Evolutionary conservation across 2,329 filamentous ascomycete species (phyloP).

Genomic region (Tolypocladium pustulatum): DNA sequence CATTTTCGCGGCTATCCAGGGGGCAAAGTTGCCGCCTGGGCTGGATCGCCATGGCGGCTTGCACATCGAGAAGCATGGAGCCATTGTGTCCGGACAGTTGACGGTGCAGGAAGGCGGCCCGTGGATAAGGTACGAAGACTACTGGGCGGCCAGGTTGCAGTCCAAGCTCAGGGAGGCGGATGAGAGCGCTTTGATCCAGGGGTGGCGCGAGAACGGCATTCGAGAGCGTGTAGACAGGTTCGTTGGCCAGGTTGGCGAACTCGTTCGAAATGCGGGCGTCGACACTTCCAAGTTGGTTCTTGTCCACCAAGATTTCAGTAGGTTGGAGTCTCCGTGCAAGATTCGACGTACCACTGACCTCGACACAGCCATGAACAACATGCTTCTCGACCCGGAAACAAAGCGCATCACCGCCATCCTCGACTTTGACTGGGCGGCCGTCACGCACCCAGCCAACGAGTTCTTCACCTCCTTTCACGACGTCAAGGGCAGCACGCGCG

Average conservation of each 20-base stretch:
- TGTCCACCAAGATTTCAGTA: slow-evolving; percentile 16
- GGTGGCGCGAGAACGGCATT: slow-evolving; percentile 7
- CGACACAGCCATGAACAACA: slow-evolving; percentile 14
- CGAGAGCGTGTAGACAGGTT: slow-evolving; percentile 7
- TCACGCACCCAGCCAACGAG: slow-evolving; percentile 14
- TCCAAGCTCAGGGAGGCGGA: not conserved
- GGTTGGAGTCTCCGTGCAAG: not conserved
- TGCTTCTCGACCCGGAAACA: slow-evolving; percentile 11
- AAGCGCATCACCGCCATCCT: slow-evolving; percentile 13
- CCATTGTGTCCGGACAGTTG: slow-evolving; percentile 6
- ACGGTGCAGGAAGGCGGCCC: slow-evolving; percentile 9
- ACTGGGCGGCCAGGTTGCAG: not conserved
- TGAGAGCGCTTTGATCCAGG: slow-evolving; percentile 3
- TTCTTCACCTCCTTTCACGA: slow-evolving; percentile 7
- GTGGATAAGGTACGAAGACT: slow-evolving; percentile 6
- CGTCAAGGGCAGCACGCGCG: not conserved
- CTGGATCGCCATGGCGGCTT: not conserved
- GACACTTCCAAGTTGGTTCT: slow-evolving; percentile 7
- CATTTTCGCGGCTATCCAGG: not conserved
- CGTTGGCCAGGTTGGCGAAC: slow-evolving; percentile 4
- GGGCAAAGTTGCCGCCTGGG: not conserved
- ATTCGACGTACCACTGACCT: not conserved
- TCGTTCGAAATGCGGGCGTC: not conserved
- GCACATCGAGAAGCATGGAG: not conserved
- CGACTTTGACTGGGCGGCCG: slow-evolving; percentile 15